Evolutionary conservation across 2,329 filamentous ascomycete genomes (phyloP).

Genomic region (Colletotrichum melonis): DNA sequence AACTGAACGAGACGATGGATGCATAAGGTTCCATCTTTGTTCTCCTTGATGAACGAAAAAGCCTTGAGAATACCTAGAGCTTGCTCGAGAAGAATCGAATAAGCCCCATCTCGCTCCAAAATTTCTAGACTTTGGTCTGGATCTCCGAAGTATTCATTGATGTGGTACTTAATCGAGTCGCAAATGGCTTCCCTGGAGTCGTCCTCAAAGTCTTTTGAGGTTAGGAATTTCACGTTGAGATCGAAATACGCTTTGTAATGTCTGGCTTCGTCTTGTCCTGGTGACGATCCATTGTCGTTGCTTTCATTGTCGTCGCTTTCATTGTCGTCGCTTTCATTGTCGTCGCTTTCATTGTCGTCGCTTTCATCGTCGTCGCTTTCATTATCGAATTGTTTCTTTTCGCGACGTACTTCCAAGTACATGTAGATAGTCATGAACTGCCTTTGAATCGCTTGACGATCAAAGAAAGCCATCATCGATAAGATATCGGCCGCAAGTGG

Average conservation of each 20-base stretch:
- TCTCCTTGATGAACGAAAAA: slow-evolving; percentile 43
- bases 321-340: no score
- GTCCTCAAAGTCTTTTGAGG: neutral
- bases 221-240: neutral
- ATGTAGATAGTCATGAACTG: slow-evolving; percentile 39
- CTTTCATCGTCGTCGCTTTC: no score
- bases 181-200: slow-evolving; percentile 1
- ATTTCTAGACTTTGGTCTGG: no score
- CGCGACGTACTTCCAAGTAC: no score
- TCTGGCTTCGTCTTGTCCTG: no score
- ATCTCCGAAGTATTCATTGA: no score
- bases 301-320: no score
- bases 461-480: slow-evolving; percentile 46
- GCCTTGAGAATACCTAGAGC: slow-evolving; percentile 44
- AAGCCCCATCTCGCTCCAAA: no score
- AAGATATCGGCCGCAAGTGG: slow-evolving; percentile 43
- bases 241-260: neutral
- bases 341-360: no score
- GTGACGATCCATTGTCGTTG: no score
- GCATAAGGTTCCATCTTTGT: slow-evolving; percentile 34
- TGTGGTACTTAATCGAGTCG: no score
- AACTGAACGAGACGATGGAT: slow-evolving; percentile 51
- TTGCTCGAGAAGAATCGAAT: neutral
- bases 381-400: no score
- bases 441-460: slow-evolving; percentile 44